Evolutionary conservation across 1,284 basidiomycete species (phyloP).

Genomic region (Cystobasidiaceae sp.): DNA sequence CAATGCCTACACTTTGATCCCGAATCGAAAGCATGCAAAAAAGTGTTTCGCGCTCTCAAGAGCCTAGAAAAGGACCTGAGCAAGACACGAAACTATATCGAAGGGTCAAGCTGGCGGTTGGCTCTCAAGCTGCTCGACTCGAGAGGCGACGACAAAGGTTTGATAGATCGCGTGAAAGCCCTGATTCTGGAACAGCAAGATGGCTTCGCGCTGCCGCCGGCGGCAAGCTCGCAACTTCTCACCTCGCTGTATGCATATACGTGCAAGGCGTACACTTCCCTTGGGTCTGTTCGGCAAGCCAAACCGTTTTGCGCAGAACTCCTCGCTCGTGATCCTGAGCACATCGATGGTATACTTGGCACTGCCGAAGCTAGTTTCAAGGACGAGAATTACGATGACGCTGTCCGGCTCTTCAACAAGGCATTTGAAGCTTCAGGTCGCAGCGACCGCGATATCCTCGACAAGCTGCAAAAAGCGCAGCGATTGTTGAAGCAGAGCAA

Average conservation of each 20-base stretch:
- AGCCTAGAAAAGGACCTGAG: constrained; percentile 69
- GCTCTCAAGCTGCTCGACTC: constrained; percentile 59
- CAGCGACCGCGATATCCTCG: constrained; percentile 67
- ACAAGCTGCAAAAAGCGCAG: constrained; percentile 73
- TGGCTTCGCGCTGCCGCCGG: not conserved
- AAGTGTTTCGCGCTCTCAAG: constrained; percentile 70
- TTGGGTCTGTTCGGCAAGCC: constrained; percentile 49
- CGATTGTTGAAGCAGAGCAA: constrained; percentile 79
- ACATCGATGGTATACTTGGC: constrained; percentile 58
- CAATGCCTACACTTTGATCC: constrained; percentile 89
- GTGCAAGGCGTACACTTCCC: constrained; percentile 68
- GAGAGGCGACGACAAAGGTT: constrained; percentile 52
- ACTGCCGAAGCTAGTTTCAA: constrained; percentile 66
- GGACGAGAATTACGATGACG: constrained; percentile 83
- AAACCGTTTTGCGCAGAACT: constrained; percentile 65
- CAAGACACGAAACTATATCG: constrained; percentile 66
- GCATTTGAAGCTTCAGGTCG: constrained; percentile 78
- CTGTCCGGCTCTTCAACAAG: constrained; percentile 67
- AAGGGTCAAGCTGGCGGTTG: constrained; percentile 63
- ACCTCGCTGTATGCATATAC: constrained; percentile 44
- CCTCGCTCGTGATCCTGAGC: constrained; percentile 54
- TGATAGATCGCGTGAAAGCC: constrained; percentile 63
- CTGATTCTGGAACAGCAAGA: constrained; percentile 57
- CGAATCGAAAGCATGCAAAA: constrained; percentile 77
- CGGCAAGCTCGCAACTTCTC: constrained; percentile 14